Evolutionary conservation across 441 rosid genomes (phyloP), one percentile per base, ranked within the genome.

Genomic region (Gossypium trilobum): DNA sequence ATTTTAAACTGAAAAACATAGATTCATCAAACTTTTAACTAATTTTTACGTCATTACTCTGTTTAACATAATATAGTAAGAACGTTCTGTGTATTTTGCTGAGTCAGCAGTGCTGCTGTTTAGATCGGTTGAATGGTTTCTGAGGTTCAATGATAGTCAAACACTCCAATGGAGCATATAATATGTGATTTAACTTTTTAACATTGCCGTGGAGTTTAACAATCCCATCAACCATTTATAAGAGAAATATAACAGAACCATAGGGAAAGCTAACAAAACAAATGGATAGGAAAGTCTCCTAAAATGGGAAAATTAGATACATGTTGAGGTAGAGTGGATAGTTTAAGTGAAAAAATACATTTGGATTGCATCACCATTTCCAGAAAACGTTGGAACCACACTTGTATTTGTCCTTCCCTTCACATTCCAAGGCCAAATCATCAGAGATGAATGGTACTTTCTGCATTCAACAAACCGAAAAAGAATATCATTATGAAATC

Each of bases 361-460:
- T 36, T 39, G 33, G 70, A 73, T 60, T 23, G 14, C 20, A 79
- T 91, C 89, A 90, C 98, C 98, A 91, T 87, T 94, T 91, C 97
- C 98, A 89, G 89, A 94, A 94, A 56, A 91, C 98, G 82, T 91
- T 94, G 73, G 97, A 94, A 75, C 97, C 97, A 74, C 98, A 91
- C 87, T 90, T 89, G 89, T 58, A 91, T 77, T 91, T 94, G 87
- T 91, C 96, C 72, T 90, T 90, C 33, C 98, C 96, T 87, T 89
- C 86, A 29, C 98, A 94, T 73, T 90, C 98, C 86, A 94, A 76
- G 0, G 56, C 90, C 81, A 90, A 72, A 82, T 91, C 96, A 13
- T 91, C 97, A 33, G 85, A 75, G 78, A 91, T 65, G 78, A 89
- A 91, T 78, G 93, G 95, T 9, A 94, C 96, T 88, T 89, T 94